These are phyloP conservation scores for Ciborinia camelliae DNA, from an alignment of 2,329 filamentous ascomycete species.

Conservation along the genomic window DNA sequence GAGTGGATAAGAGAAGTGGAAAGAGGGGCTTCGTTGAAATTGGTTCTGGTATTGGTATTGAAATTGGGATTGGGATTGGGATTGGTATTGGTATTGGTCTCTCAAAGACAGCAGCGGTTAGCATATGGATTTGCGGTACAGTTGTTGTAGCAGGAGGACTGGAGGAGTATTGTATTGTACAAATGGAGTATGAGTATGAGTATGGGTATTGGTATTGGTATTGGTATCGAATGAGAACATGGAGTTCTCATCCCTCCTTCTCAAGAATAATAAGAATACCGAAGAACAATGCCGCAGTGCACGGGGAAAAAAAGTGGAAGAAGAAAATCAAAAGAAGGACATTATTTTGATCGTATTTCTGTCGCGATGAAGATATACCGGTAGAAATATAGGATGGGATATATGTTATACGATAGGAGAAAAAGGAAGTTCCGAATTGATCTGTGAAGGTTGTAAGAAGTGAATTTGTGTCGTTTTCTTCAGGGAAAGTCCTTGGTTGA, in stretches of 20 bases:
- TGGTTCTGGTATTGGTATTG: background rate
- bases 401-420: background rate
- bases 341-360: background rate
- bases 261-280: conserved; percentile 5
- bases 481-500: background rate
- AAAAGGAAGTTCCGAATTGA: background rate
- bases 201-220: background rate
- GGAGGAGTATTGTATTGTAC: conserved; percentile 3
- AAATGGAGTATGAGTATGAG: background rate
- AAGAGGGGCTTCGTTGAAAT: conserved; percentile 10
- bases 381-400: background rate
- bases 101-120: background rate
- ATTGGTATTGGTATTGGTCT: background rate
- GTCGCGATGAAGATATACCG: background rate
- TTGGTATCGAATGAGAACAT: background rate
- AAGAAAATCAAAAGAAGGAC: conserved; percentile 5
- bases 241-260: background rate
- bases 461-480: background rate
- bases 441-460: background rate
- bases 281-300: background rate
- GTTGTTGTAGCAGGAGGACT: too few species aligned
- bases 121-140: background rate
- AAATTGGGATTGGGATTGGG: background rate
- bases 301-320: background rate
- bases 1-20: conserved; percentile 14